phyloP scores from a whole-genome alignment of 1,284 basidiomycete genomes.

The Coniferiporia weirii region DNA sequence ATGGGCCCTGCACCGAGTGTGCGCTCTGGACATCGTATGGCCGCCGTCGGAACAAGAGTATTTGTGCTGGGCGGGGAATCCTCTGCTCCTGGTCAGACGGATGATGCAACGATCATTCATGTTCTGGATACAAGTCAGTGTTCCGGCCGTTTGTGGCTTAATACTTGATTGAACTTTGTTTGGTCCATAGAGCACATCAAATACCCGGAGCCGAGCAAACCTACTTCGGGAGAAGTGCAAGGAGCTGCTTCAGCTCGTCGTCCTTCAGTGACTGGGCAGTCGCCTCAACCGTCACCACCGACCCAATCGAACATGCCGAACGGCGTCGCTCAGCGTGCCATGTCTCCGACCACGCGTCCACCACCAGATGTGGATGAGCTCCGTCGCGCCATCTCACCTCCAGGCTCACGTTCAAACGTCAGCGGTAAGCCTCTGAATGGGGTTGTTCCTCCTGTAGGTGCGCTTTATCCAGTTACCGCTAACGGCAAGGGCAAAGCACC shows the following conservation, averaged over 20 bases:
- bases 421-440: constrained; percentile 42
- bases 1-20: constrained; percentile 94
- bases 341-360: constrained; percentile 48
- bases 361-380: constrained; percentile 46
- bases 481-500: constrained; percentile 47
- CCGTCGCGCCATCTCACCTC: constrained; percentile 62
- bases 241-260: constrained; percentile 33
- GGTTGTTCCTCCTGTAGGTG: constrained; percentile 20
- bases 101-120: constrained; percentile 82
- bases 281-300: constrained; percentile 20
- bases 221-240: constrained; percentile 37
- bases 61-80: constrained; percentile 95
- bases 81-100: constrained; percentile 65
- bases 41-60: constrained; percentile 81
- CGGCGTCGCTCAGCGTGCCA: constrained; percentile 37
- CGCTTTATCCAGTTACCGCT: constrained; percentile 29
- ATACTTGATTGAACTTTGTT: constrained; percentile 5
- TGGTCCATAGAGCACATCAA: constrained; percentile 82
- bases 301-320: constrained; percentile 24
- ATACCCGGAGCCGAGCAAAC: constrained; percentile 72
- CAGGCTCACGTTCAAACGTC: constrained; percentile 34
- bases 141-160: constrained; percentile 13
- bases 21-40: constrained; percentile 93
- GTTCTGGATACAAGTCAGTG: constrained; percentile 88
- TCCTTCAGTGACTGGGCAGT: constrained; percentile 30